phyloP scores from a whole-genome alignment of 441 rosid genomes.

The Erodium texanum region DNA sequence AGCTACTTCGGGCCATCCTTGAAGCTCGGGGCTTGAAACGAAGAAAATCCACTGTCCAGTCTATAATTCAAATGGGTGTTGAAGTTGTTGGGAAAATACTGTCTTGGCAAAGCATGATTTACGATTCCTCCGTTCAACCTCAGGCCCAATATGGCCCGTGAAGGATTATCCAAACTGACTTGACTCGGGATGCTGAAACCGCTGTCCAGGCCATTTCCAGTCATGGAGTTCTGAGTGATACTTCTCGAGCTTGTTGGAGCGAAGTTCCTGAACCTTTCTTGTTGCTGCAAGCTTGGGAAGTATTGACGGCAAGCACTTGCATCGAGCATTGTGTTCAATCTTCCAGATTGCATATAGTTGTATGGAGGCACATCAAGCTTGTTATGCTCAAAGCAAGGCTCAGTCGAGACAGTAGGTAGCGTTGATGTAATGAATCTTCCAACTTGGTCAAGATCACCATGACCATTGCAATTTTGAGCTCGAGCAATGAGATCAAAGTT shows the following conservation, averaged over 20 bases:
- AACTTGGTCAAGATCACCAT: constrained; percentile 17
- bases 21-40: constrained; percentile 20
- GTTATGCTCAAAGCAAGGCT: no score
- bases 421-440: constrained; percentile 14
- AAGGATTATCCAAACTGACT: constrained; percentile 16
- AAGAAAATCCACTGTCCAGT: constrained; percentile 25
- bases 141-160: constrained; percentile 22
- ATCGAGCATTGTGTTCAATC: constrained; percentile 25
- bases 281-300: constrained; percentile 28
- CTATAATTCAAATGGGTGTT: constrained; percentile 22
- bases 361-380: constrained; percentile 20
- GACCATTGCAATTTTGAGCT: constrained; percentile 29
- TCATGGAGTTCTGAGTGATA: constrained; percentile 16
- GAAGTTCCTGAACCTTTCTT: constrained; percentile 29
- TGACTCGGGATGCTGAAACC: constrained; percentile 24
- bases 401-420: no score
- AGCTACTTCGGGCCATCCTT: constrained; percentile 17
- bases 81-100: constrained; percentile 25
- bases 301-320: constrained; percentile 28
- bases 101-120: constrained; percentile 17
- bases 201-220: constrained; percentile 14
- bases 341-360: constrained; percentile 27
- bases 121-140: constrained; percentile 29
- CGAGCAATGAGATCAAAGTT: neutral
- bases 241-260: neutral